Evolutionary conservation across 768 basidiomycete genomes (phyloP), one percentile per base, ranked within the genome.

Genomic region (Chalciporus chontae): DNA sequence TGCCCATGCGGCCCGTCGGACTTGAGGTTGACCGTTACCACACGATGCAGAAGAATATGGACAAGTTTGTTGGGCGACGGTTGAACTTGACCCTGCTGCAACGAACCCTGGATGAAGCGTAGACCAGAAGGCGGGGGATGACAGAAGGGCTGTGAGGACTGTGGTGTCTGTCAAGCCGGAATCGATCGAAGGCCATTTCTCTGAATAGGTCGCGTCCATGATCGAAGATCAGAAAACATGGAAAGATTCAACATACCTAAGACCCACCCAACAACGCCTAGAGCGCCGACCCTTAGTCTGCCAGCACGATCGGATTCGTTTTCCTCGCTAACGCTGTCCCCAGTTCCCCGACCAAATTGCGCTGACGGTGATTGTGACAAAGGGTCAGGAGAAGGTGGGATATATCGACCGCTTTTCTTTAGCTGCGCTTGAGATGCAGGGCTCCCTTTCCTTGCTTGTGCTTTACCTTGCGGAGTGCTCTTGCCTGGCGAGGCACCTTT

Each of bases 1-100:
- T 84, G 55, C 59, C 85, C 93, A 95, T 0, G 82, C 80, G 10
- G 84, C 76, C 61, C 83, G 78, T 15, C 93, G 78, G 26, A 92
- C 85, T 36, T 73, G 75, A 3, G 90, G 87, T 57, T 93, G 89
- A 3, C 66, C 73, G 29, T 69, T 72, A 1, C 89, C 90, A 53
- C 87, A 65, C 11, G 56, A 50, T n/a, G 32, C 43, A 1, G 19
- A 18, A 10, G 60, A 54, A 10, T 57, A 60, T 4, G 57, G 49
- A 44, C 60, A 62, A 8, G 14, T 2, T 15, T 39, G 52, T 8
- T 80, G 42, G 70, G 68, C 43, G 75, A 73, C 5, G 74, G 52
- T 2, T 5, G 15, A 19, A 34, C 9, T 23, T n/a, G 51, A 45
- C 15, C 7, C 39, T 69, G 69, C 13, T 68, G 64, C 61, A 76